phyloP scores from a whole-genome alignment of 78 protist genomes.

The Dictyostelium purpureum region DNA sequence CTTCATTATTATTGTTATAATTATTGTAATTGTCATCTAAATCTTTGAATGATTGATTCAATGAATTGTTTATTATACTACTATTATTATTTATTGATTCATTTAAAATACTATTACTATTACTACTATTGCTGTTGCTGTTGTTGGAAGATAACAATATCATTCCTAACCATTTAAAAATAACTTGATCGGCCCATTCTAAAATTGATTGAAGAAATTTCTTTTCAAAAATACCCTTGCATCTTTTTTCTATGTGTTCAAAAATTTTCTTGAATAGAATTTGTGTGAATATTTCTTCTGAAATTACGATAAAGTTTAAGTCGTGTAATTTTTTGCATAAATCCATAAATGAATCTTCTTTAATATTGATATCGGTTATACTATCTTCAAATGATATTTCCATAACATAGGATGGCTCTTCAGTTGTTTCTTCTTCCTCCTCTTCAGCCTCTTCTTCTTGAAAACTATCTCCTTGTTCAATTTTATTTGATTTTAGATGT shows the following conservation, averaged over 20 bases:
- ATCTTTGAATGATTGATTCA: too few species aligned
- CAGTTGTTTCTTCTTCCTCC: slow-evolving; percentile 12
- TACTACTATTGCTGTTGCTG: neutral
- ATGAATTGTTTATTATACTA: neutral
- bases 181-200: slow-evolving; percentile 22
- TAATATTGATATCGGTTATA: slow-evolving; percentile 24
- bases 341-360: slow-evolving; percentile 43
- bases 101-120: too few species aligned
- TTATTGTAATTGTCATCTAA: neutral
- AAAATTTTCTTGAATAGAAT: slow-evolving; percentile 30
- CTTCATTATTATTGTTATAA: neutral
- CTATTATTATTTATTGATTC: neutral
- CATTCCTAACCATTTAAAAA: slow-evolving; percentile 67
- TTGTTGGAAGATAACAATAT: neutral
- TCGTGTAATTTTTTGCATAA: slow-evolving; percentile 13
- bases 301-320: slow-evolving; percentile 25
- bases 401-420: neutral
- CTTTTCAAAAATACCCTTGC: slow-evolving; percentile 40
- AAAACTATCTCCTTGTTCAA: neutral
- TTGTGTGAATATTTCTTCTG: slow-evolving; percentile 46
- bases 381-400: slow-evolving; percentile 60
- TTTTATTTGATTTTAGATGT: neutral
- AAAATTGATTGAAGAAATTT: slow-evolving; percentile 6
- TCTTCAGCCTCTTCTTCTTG: slow-evolving; percentile 24
- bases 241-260: slow-evolving; percentile 50